Percentiles rank a stretch among this genome's conserved stretches.
Evolutionary conservation across 495 filamentous ascomycete genomes (phyloP).

Genomic region (Trichocladium uniseriatum): DNA sequence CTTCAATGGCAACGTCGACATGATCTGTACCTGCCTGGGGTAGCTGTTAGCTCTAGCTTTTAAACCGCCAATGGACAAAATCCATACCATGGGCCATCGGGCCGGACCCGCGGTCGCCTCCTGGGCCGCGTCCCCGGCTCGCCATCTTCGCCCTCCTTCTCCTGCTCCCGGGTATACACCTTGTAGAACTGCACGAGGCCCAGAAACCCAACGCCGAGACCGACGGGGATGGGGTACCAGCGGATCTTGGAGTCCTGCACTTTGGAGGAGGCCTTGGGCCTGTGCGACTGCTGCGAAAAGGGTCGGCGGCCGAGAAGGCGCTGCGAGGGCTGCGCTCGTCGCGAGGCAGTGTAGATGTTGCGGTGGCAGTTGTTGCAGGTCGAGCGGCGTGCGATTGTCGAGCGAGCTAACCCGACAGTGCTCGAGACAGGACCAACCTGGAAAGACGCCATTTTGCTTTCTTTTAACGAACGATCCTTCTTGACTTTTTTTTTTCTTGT

Average conservation of each 20-base stretch:
- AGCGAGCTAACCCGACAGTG: conserved; percentile 17
- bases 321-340: conserved; percentile 6
- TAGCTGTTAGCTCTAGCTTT: not conserved
- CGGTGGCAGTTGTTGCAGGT: conserved; percentile 9
- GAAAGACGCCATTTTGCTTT: conserved; percentile 18
- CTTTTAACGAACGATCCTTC: conserved; percentile 4
- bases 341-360: not conserved
- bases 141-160: conserved; percentile 40
- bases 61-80: not conserved
- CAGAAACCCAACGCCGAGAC: conserved; percentile 77
- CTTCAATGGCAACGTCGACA: conserved; percentile 93
- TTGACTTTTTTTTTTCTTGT: not conserved
- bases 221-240: conserved; percentile 95
- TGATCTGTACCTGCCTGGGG: conserved; percentile 83
- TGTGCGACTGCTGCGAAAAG: conserved; percentile 29
- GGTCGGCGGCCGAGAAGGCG: conserved; percentile 15
- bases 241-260: conserved; percentile 63
- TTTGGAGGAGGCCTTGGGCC: conserved; percentile 33
- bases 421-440: conserved; percentile 17
- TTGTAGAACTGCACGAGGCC: conserved; percentile 81
- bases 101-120: conserved; percentile 62
- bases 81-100: conserved; percentile 76
- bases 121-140: conserved; percentile 40
- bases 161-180: conserved; percentile 49
- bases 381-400: conserved; percentile 11